Base-by-base conservation (phyloP, 2,329 filamentous ascomycete species). In the Didymella arachidicola region DNA sequence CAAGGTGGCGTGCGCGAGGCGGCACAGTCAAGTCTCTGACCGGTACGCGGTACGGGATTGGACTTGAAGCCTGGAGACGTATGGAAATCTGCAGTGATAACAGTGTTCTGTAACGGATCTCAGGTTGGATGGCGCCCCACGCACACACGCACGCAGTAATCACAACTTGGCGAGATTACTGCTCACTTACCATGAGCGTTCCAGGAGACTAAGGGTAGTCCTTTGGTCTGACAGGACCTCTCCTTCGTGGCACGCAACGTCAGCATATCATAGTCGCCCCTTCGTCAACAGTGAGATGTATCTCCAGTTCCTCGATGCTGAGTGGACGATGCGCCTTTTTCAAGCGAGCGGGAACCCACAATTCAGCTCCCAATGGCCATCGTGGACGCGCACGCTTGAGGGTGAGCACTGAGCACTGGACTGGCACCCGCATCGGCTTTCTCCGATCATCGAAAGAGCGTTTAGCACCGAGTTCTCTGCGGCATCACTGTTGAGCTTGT, bases 281-380 rank as follows among this genome's bases (percentile, higher is more conserved):
- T 46, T 29, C 42, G 39, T 51, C 32, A 18, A 44, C 51, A 34
- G 29, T 14, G 29, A 39, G 29, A 41, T 44, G 36, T 30, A 12
- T 45, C 22, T 46, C 44, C 27, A 36, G 50, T 32, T 51, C 47
- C 50, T 59, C 27, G 27, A 41, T 51, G 50, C 50, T 59, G 50
- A 59, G 45, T 59, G 56, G 51, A 50, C 32, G 34, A 27, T 12
- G 18, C 26, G n/a, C 39, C 49, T 49, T 50, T 27, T 44, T 41
- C 56, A 54, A 59, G 56, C 50, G 56, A 53, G 42, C 39, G 41
- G 27, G 14, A 54, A 42, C 45, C 56, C 56, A 54, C 56, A 59
- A 32, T 36, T 58, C 52, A 50, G 44, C 53, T 54, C 38, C 51
- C 47, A 58, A 57, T 50, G 48, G 47, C 48, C 29, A 49, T 46